phyloP scores from a whole-genome alignment of 441 rosid genomes.

The Pelargonium fulgidum region DNA sequence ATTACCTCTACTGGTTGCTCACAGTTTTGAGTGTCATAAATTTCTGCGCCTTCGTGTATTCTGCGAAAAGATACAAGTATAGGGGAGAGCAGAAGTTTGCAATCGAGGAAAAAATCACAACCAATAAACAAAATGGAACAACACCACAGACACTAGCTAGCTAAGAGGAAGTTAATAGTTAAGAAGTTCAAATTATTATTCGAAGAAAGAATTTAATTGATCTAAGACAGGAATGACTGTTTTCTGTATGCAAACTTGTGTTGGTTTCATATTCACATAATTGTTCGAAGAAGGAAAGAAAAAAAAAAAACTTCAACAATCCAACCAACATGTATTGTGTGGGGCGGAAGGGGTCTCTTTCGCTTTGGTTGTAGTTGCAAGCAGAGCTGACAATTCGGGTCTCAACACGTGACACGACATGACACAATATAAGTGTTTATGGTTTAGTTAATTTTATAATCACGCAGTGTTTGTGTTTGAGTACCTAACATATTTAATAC shows the following conservation, averaged over 20 bases:
- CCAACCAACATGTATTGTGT: neutral
- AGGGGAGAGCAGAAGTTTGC: conserved; percentile 36
- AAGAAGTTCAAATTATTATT: neutral
- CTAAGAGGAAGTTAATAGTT: neutral
- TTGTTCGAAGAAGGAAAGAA: neutral
- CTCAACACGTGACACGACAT: too few species aligned
- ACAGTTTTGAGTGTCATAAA: conserved; percentile 55
- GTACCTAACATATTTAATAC: too few species aligned
- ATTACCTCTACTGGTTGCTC: conserved; percentile 75
- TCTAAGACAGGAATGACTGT: neutral
- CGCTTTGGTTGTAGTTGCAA: neutral
- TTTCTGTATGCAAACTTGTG: neutral
- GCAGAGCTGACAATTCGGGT: too few species aligned
- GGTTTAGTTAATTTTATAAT: too few species aligned
- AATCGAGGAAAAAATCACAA: conserved; percentile 20
- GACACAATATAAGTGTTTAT: too few species aligned
- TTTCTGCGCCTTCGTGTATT: conserved; percentile 56
- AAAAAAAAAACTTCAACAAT: neutral
- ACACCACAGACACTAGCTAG: neutral
- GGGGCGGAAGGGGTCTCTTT: neutral
- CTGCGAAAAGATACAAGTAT: conserved; percentile 56
- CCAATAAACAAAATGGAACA: conserved; percentile 18
- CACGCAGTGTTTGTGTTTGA: too few species aligned
- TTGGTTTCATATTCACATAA: neutral
- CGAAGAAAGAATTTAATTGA: neutral